Percentiles rank a stretch among this genome's conserved stretches.
These are phyloP conservation scores for Lactarius trivialis DNA, from an alignment of 768 basidiomycete species.

Conservation along the genomic window DNA sequence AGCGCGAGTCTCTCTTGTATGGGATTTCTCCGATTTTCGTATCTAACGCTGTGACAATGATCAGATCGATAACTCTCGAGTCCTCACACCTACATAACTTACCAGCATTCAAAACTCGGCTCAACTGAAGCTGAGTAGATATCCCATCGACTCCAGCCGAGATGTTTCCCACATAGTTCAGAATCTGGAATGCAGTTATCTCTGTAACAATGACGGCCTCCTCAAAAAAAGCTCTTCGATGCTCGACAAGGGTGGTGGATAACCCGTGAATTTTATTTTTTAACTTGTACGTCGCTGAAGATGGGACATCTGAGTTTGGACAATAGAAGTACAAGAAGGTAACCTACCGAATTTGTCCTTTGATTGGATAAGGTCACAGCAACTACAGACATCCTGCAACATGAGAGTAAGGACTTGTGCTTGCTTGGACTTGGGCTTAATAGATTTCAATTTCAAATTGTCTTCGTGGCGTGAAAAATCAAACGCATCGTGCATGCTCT, in stretches of 20 bases:
- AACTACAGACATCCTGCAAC: not conserved
- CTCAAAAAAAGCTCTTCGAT: not conserved
- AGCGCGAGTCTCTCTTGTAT: not conserved
- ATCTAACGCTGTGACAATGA: not conserved
- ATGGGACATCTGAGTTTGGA: not conserved
- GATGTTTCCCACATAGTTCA: not conserved
- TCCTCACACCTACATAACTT: not conserved
- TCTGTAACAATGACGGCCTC: not conserved
- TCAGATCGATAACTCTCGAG: not conserved
- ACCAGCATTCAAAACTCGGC: not conserved
- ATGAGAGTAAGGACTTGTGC: not conserved
- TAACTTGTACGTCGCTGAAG: not conserved
- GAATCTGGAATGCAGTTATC: not conserved
- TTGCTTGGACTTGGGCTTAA: not conserved
- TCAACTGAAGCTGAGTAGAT: not conserved
- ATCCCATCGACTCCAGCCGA: not conserved
- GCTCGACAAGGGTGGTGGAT: not conserved
- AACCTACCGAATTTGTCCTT: not conserved
- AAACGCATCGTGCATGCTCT: not conserved
- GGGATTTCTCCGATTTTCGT: not conserved
- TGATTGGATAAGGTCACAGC: not conserved
- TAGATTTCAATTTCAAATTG: not conserved
- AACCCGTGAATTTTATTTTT: not conserved
- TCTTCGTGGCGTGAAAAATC: not conserved
- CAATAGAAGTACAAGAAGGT: not conserved